Percentiles rank a stretch among this genome's conserved stretches.
Evolutionary conservation across 495 filamentous ascomycete species (phyloP).

Genomic region (Neurospora discreta): DNA sequence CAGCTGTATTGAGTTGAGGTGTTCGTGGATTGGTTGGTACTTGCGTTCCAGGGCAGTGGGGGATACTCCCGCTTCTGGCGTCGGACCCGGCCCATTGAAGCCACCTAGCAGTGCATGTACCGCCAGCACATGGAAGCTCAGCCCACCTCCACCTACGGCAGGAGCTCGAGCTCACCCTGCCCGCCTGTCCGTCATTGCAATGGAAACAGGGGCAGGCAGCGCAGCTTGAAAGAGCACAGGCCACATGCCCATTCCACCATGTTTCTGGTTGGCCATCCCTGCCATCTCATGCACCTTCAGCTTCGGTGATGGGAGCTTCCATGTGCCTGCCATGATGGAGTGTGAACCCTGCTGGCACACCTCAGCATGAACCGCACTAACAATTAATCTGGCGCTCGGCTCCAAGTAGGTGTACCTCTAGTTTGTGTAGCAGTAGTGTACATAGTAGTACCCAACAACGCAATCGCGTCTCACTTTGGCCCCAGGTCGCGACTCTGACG

Average conservation of each 20-base stretch:
- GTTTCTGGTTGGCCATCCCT: not conserved
- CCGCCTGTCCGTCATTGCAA: not conserved
- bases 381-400: not conserved
- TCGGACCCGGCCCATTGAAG: not conserved
- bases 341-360: not conserved
- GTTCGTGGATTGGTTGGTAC: not conserved
- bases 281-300: not conserved
- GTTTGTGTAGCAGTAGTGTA: too few relatives aligned
- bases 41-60: not conserved
- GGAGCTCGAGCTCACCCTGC: not conserved
- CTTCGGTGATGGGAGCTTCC: not conserved
- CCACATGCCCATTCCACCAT: not conserved
- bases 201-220: not conserved
- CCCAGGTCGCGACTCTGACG: not conserved
- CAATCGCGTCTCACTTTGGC: not conserved
- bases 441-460: not conserved
- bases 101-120: not conserved
- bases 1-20: not conserved
- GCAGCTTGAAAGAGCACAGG: not conserved
- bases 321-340: not conserved
- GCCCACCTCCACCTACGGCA: not conserved
- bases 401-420: too few relatives aligned
- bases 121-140: not conserved
- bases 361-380: not conserved
- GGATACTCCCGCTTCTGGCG: not conserved